These are phyloP conservation scores for Epichloe sylvatica DNA, from an alignment of 2,329 filamentous ascomycete genomes.

Conservation along the genomic window DNA sequence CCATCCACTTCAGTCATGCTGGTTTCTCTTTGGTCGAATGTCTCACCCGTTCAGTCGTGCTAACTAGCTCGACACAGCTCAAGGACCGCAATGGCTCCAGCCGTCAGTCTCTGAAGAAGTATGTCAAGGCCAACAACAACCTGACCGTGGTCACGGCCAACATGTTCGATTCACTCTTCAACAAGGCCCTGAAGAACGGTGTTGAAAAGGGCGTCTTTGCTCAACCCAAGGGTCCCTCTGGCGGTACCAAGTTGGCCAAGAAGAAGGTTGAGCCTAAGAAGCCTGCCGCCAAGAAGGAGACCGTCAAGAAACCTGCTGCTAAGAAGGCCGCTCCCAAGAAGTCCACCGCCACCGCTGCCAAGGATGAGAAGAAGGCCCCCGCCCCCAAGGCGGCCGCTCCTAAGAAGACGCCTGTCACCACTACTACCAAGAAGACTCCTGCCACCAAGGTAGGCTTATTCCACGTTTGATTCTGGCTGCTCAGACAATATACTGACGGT, in stretches of 20 bases:
- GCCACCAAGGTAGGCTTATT: constrained; percentile 11
- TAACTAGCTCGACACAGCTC: constrained; percentile 34
- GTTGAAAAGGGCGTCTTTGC: constrained; percentile 78
- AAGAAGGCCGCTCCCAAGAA: constrained; percentile 19
- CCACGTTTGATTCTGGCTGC: background rate
- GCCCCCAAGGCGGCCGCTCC: constrained; percentile 17
- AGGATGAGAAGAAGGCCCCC: constrained; percentile 19
- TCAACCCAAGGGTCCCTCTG: constrained; percentile 84
- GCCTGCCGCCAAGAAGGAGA: constrained; percentile 20
- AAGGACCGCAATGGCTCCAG: constrained; percentile 50
- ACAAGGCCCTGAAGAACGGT: constrained; percentile 68
- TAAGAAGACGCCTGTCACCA: background rate
- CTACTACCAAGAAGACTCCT: background rate
- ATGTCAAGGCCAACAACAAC: constrained; percentile 41
- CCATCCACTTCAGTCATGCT: too few species aligned
- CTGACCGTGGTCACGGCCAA: constrained; percentile 30
- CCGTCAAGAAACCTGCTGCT: constrained; percentile 18
- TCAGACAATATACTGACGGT: background rate
- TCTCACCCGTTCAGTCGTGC: constrained; percentile 10
- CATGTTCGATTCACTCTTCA: constrained; percentile 63
- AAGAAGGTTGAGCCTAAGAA: constrained; percentile 40
- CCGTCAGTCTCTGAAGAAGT: constrained; percentile 49
- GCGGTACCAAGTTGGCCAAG: constrained; percentile 85
- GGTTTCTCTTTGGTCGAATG: background rate
- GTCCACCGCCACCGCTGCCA: constrained; percentile 15